Conservation (phyloP, 2,329 filamentous ascomycete species). For the Leptographium radiaticola region DNA sequence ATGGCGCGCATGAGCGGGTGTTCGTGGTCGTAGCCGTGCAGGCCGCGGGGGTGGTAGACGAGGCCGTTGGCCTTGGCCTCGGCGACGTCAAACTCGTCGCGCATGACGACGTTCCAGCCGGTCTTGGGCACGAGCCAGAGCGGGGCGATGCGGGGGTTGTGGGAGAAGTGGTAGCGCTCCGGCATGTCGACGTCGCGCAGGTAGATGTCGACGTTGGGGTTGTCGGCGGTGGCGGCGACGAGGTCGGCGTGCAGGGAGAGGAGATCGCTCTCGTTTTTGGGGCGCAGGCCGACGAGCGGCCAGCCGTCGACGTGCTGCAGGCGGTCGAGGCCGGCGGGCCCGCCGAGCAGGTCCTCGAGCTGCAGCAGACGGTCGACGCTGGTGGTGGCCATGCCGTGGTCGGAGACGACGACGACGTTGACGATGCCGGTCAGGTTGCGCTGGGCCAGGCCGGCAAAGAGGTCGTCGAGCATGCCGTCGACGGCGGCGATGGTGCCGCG, state of each 20-base stretch:
- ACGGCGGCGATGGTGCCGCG: slow-evolving; percentile 62
- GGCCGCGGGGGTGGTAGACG: slow-evolving; percentile 65
- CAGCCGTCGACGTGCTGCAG: slow-evolving; percentile 85
- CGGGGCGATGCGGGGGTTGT: slow-evolving; percentile 81
- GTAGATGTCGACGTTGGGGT: slow-evolving; percentile 73
- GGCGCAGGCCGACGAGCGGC: slow-evolving; percentile 81
- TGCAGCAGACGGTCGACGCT: slow-evolving; percentile 70
- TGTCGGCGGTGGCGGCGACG: slow-evolving; percentile 40
- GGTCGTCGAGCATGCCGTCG: slow-evolving; percentile 65
- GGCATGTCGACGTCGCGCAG: slow-evolving; percentile 83
- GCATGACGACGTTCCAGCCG: slow-evolving; percentile 82
- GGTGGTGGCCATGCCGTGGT: slow-evolving; percentile 97
- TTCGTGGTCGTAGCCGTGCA: slow-evolving; percentile 92
- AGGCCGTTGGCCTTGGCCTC: slow-evolving; percentile 49
- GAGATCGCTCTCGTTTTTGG: slow-evolving; percentile 56
- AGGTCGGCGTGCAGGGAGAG: slow-evolving; percentile 52
- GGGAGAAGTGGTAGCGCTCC: slow-evolving; percentile 77
- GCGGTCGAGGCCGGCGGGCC: slow-evolving; percentile 29
- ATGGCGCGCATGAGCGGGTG: slow-evolving; percentile 94
- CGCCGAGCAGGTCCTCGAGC: slow-evolving; percentile 71
- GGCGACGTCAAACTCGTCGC: slow-evolving; percentile 62
- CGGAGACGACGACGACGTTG: slow-evolving; percentile 91
- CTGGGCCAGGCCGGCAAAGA: slow-evolving; percentile 63
- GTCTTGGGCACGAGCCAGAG: slow-evolving; percentile 88
- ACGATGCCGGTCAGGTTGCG: slow-evolving; percentile 82